phyloP scores from a whole-genome alignment of 2,329 filamentous ascomycete genomes.

The Scleromitrula shiraiana region DNA sequence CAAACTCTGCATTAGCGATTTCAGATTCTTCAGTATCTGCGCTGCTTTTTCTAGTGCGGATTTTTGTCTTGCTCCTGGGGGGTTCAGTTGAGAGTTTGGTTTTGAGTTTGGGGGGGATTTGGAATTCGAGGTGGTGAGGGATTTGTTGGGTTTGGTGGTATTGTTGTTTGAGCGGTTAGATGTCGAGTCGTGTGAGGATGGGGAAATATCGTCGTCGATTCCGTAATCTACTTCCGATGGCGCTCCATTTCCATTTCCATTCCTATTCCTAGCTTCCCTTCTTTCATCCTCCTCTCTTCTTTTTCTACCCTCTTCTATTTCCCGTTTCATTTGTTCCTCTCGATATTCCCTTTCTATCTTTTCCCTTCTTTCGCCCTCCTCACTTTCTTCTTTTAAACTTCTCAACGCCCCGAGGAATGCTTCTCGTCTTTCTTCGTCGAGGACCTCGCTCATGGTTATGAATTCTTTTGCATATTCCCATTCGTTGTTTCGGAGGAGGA shows the following conservation, averaged over 20 bases:
- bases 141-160: slow-evolving; percentile 11
- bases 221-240: slow-evolving; percentile 62
- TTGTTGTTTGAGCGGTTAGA: too few relatives aligned
- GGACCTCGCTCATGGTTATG: slow-evolving; percentile 73
- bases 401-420: slow-evolving; percentile 82
- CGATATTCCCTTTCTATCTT: slow-evolving; percentile 49
- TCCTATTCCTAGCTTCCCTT: slow-evolving; percentile 49
- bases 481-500: slow-evolving; percentile 86
- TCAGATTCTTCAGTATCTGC: slow-evolving; percentile 45
- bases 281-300: slow-evolving; percentile 52
- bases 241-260: slow-evolving; percentile 29
- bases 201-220: slow-evolving; percentile 47
- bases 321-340: slow-evolving; percentile 47
- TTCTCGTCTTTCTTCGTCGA: slow-evolving; percentile 88
- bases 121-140: slow-evolving; percentile 29
- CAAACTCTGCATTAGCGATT: slow-evolving; percentile 43
- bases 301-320: slow-evolving; percentile 49
- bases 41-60: slow-evolving; percentile 14
- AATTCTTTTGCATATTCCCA: slow-evolving; percentile 96
- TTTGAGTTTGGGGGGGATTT: slow-evolving; percentile 17
- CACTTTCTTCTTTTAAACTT: slow-evolving; percentile 74
- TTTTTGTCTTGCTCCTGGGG: slow-evolving; percentile 10
- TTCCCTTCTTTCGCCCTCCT: slow-evolving; percentile 57
- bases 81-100: slow-evolving; percentile 9
- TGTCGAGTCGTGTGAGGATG: too few relatives aligned